Percentiles rank a stretch among this genome's conserved stretches.
Evolutionary conservation across 345 rosid species (phyloP).

Genomic region (Eucalyptus melliodora): DNA sequence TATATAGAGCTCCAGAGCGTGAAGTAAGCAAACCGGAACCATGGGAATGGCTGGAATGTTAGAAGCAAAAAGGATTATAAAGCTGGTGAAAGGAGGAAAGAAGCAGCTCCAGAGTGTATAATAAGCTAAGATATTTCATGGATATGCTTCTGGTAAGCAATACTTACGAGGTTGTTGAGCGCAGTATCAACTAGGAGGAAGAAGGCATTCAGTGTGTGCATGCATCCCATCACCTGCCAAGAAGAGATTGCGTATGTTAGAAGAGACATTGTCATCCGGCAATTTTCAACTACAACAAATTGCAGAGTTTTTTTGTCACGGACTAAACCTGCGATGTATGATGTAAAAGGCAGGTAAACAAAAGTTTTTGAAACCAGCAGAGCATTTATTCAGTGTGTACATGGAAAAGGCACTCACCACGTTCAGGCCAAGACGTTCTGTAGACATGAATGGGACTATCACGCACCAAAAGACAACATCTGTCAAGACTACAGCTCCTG

Average conservation of each 20-base stretch:
- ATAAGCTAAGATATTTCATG: background rate
- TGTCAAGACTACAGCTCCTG: constrained; percentile 74
- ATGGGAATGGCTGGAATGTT: constrained; percentile 49
- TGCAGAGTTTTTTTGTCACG: background rate
- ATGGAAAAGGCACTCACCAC: constrained; percentile 17
- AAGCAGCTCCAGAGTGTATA: background rate
- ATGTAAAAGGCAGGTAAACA: background rate
- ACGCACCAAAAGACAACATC: constrained; percentile 69
- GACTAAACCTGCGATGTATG: background rate
- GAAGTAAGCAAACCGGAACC: constrained; percentile 80
- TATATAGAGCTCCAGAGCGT: constrained; percentile 73
- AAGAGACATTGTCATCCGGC: background rate
- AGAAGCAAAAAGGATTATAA: background rate
- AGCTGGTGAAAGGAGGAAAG: background rate
- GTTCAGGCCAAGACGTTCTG: constrained; percentile 46
- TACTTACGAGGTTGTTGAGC: constrained; percentile 69
- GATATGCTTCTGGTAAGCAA: background rate
- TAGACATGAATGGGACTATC: constrained; percentile 58
- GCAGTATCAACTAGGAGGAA: constrained; percentile 52
- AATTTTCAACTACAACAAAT: background rate
- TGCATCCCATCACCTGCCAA: constrained; percentile 72
- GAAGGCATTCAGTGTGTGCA: constrained; percentile 59
- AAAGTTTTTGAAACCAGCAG: background rate
- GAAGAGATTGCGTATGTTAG: background rate
- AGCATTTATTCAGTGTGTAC: background rate